phyloP scores from a whole-genome alignment of 2,329 filamentous ascomycete species.

The Xenoacremonium recifei region DNA sequence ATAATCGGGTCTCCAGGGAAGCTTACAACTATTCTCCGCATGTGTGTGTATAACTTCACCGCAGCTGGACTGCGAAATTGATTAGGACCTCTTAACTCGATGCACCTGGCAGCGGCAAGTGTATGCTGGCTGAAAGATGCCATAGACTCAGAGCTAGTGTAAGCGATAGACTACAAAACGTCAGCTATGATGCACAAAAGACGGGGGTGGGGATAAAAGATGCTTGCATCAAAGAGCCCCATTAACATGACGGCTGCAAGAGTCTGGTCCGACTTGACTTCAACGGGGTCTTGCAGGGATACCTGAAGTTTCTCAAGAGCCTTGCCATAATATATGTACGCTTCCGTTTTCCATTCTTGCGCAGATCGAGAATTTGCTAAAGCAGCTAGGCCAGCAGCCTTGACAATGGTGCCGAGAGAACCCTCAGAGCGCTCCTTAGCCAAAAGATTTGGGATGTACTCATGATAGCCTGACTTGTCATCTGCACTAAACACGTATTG shows the following conservation, averaged over 20 bases:
- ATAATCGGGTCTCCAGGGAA: too few relatives aligned
- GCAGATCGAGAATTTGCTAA: slow-evolving; percentile 17
- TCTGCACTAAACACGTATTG: slow-evolving; percentile 13
- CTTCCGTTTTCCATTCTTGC: slow-evolving; percentile 12
- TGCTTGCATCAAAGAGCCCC: slow-evolving; percentile 17
- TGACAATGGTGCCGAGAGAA: slow-evolving; percentile 10
- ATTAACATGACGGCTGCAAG: slow-evolving; percentile 18
- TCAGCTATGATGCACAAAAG: neutral
- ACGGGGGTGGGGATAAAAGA: rapidly evolving
- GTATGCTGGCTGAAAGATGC: slow-evolving; percentile 18
- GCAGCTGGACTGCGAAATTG: slow-evolving; percentile 15
- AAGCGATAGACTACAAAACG: slow-evolving; percentile 14
- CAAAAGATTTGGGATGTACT: slow-evolving; percentile 18
- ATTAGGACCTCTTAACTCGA: slow-evolving; percentile 16
- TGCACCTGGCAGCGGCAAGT: slow-evolving; percentile 18
- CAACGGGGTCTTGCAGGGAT: slow-evolving; percentile 10
- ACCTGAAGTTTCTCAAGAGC: slow-evolving; percentile 10
- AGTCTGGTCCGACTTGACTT: slow-evolving; percentile 15
- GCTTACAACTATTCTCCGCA: slow-evolving; percentile 17
- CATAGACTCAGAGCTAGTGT: slow-evolving; percentile 12
- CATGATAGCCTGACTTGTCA: slow-evolving; percentile 4
- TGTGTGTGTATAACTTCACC: slow-evolving; percentile 15
- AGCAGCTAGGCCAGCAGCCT: slow-evolving; percentile 19
- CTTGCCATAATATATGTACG: slow-evolving; percentile 15
- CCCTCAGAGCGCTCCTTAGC: slow-evolving; percentile 7